Conservation (phyloP, 306 rosid species). For the Psophocarpus tetragonolobus region DNA sequence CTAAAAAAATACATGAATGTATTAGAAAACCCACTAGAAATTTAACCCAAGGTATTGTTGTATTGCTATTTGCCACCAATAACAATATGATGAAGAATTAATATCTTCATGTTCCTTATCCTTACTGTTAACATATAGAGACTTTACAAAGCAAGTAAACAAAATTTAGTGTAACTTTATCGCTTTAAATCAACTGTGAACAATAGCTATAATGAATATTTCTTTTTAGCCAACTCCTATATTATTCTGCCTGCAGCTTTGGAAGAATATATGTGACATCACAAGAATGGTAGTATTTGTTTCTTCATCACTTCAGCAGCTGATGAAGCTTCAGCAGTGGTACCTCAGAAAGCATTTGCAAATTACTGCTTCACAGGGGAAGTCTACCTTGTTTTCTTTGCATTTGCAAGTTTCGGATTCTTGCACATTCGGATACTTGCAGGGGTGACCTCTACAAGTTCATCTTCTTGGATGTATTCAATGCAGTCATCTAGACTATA, state of each 20-base stretch:
- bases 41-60: conserved; percentile 8
- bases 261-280: conserved; percentile 20
- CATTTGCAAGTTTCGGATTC: conserved; percentile 69
- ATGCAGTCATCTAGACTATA: conserved; percentile 96
- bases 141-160: conserved; percentile 34
- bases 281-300: neutral
- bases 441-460: conserved; percentile 89
- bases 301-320: conserved; percentile 8
- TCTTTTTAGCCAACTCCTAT: conserved; percentile 23
- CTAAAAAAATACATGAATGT: neutral
- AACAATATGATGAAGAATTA: conserved; percentile 14
- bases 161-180: conserved; percentile 39
- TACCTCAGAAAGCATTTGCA: conserved; percentile 36
- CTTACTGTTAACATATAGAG: conserved; percentile 33
- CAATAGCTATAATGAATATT: conserved; percentile 27
- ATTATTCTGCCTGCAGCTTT: conserved; percentile 31
- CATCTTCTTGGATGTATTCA: conserved; percentile 98
- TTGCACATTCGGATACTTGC: conserved; percentile 82
- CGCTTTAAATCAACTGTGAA: conserved; percentile 35
- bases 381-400: conserved; percentile 69
- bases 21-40: conserved; percentile 14
- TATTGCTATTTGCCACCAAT: conserved; percentile 30
- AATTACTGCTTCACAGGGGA: conserved; percentile 26
- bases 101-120: conserved; percentile 31
- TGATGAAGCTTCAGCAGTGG: conserved; percentile 28